These are phyloP conservation scores for Xylaria castorea DNA, from an alignment of 495 filamentous ascomycete species.

Conservation along the genomic window DNA sequence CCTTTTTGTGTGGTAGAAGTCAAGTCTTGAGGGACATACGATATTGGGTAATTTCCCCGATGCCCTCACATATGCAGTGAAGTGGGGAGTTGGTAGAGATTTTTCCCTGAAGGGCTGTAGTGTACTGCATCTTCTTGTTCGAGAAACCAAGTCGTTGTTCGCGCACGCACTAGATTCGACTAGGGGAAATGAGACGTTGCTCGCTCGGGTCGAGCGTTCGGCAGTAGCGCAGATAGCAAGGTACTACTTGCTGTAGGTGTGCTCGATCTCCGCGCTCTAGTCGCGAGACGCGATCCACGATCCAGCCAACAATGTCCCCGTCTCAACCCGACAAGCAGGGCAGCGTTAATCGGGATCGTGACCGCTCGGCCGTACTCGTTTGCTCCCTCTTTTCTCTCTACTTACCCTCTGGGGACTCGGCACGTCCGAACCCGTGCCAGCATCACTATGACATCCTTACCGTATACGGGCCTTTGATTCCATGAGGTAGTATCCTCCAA, in stretches of 20 bases:
- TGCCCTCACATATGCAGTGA: conserved; percentile 13
- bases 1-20: conserved; percentile 8
- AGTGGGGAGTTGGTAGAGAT: conserved; percentile 14
- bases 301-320: conserved; percentile 2
- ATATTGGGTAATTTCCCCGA: conserved; percentile 29
- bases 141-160: conserved; percentile 17
- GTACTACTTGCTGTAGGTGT: neutral
- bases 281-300: conserved; percentile 7
- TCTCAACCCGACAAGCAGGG: neutral
- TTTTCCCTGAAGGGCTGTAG: conserved; percentile 7
- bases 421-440: conserved; percentile 5
- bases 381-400: conserved; percentile 1
- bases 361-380: neutral
- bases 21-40: conserved; percentile 2
- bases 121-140: conserved; percentile 11
- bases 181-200: conserved; percentile 23
- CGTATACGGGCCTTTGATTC: conserved; percentile 3
- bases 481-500: conserved; percentile 1
- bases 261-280: conserved; percentile 7
- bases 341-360: conserved; percentile 6
- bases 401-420: conserved; percentile 9
- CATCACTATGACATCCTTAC: conserved; percentile 22
- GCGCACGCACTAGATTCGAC: neutral
- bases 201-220: conserved; percentile 19
- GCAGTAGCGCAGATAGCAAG: conserved; percentile 4